Percentiles rank a stretch among this genome's conserved stretches.
phyloP scores from a whole-genome alignment of 257 asterid genomes.

The Plantago major region DNA sequence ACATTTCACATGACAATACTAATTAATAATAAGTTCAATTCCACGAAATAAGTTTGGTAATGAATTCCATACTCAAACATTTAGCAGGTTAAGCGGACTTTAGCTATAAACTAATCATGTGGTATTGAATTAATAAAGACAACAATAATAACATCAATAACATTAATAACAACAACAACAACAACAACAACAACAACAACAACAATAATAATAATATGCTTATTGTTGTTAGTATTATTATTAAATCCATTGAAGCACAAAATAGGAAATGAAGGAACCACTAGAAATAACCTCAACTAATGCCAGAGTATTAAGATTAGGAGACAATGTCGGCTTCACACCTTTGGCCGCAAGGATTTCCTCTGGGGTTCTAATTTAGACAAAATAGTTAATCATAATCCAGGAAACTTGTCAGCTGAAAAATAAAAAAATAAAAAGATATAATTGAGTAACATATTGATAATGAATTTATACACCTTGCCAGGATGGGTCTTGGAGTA shows the following conservation, averaged over 20 bases:
- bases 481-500: constrained; percentile 82
- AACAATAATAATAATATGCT: no score
- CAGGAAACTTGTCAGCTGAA: constrained; percentile 10
- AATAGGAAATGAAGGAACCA: constrained; percentile 19
- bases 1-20: no score
- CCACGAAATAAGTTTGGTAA: no score
- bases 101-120: constrained; percentile 2
- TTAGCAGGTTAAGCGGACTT: background rate
- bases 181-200: no score
- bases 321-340: constrained; percentile 94
- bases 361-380: constrained; percentile 77
- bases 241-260: background rate
- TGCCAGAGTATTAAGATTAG: constrained; percentile 90
- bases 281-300: constrained; percentile 69
- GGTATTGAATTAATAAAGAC: background rate
- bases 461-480: constrained; percentile 50
- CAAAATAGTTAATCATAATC: constrained; percentile 14
- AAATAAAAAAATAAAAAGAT: background rate
- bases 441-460: background rate
- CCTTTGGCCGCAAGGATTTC: constrained; percentile 98
- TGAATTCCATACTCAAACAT: no score
- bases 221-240: no score
- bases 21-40: no score
- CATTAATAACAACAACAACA: no score
- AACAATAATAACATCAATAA: no score